A percentile compares a stretch with the other conserved stretches of the same genome.
Conservation (phyloP, 139 green algal genomes). For the Chlamydomonas eustigma region DNA sequence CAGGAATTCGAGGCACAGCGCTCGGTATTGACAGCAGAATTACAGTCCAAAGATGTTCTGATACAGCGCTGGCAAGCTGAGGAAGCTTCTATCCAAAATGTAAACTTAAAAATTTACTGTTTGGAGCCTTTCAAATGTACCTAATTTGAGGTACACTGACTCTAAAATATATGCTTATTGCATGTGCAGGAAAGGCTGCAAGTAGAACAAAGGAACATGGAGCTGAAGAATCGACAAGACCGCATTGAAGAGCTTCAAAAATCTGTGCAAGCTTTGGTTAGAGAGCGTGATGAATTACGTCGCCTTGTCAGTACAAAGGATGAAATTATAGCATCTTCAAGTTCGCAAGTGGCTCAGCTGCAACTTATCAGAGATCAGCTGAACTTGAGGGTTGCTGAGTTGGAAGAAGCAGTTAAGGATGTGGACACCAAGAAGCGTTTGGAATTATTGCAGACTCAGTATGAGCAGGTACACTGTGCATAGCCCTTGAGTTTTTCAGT, state of each 20-base stretch:
- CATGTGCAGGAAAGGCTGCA: not conserved
- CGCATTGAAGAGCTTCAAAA: not conserved
- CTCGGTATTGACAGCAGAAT: not conserved
- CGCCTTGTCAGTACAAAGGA: constrained; percentile 20
- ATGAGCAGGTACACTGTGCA: constrained; percentile 33
- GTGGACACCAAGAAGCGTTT: constrained; percentile 28
- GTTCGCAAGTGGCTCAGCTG: constrained; percentile 18
- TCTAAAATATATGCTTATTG: not conserved
- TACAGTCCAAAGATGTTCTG: too few relatives aligned
- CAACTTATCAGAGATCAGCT: not conserved
- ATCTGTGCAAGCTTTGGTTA: not conserved
- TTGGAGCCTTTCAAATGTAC: not conserved
- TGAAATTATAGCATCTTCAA: not conserved
- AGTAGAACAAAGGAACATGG: not conserved
- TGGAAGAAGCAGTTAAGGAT: constrained; percentile 20
- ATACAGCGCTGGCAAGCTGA: too few relatives aligned
- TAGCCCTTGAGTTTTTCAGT: constrained; percentile 33
- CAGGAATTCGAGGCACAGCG: not conserved
- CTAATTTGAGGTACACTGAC: not conserved
- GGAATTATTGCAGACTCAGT: constrained; percentile 36
- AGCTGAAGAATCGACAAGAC: not conserved
- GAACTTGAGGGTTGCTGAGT: constrained; percentile 14
- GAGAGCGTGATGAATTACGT: constrained; percentile 14
- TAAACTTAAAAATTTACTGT: not conserved
- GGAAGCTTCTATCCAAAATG: not conserved